Evolutionary conservation across 257 asterid species (phyloP), one percentile per base, ranked within the genome.

Genomic region (Solanum medicagineum): DNA sequence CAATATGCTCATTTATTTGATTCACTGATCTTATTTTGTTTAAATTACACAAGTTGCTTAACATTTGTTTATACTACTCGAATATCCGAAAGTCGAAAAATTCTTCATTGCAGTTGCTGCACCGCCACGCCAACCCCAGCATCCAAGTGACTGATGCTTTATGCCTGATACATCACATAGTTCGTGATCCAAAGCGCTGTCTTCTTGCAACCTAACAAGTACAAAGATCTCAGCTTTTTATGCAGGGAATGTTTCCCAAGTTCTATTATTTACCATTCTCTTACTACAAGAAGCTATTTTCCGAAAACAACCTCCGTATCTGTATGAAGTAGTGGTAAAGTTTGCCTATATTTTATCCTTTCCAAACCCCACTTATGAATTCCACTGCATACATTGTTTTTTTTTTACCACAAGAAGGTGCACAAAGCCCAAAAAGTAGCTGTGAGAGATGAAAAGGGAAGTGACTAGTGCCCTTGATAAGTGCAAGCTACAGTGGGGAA

Each of bases 391-490:
- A 36, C 5, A 5, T 36, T 36, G 5, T 36, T 36, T 36, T 36
- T 36, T 36, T 2, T 36, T 36, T 36, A 36, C 44, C 1, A 77
- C 74, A 36, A 47, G 51, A 29, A 45, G 42, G 57, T 7, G 49
- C 84, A 60, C 83, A 65, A 57, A 65, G 44, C 83, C 83, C 84
- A 62, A 83, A 65, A 84, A 24, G 80, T 44, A 57, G 83, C 68
- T 40, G 49, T 40, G 26, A 49, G 45, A 66, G 47, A 56, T 73
- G 86, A 66, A 82, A 14, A 77, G 32, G 16, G 83, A 75, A 55
- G 87, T 70, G 87, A 87, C 88, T 74, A 63, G 59, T 82, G 13
- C 84, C 87, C 86, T 82, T 40, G 86, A 86, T 83, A 81, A 87
- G 69, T 56, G 85, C 82, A 60, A 57, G 81, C 32, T 47, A 81